Percentiles rank a stretch among this genome's conserved stretches.
These are phyloP conservation scores for Priceomyces castillae DNA, from an alignment of 805 yeast species.

Conservation along the genomic window DNA sequence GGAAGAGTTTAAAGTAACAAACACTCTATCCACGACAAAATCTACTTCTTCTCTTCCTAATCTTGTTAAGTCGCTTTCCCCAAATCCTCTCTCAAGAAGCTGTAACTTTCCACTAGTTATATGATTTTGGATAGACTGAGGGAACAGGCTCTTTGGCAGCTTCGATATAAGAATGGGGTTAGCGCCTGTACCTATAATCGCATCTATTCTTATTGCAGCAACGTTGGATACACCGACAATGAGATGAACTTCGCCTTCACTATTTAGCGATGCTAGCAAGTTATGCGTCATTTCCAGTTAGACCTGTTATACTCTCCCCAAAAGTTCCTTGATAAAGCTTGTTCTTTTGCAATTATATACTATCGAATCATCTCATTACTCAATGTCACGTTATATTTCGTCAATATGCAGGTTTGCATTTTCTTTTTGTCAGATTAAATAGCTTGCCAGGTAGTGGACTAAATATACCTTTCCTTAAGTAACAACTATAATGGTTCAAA, in stretches of 20 bases:
- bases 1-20: conserved; percentile 48
- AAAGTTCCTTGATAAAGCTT: background rate
- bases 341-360: conserved; percentile 2
- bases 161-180: conserved; percentile 47
- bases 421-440: background rate
- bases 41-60: conserved; percentile 65
- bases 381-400: conserved; percentile 10
- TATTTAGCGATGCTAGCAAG: conserved; percentile 40
- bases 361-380: conserved; percentile 4
- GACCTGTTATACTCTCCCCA: background rate
- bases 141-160: conserved; percentile 18
- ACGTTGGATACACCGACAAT: conserved; percentile 52
- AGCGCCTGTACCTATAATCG: conserved; percentile 55
- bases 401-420: background rate
- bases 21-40: conserved; percentile 70
- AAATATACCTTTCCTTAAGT: too few relatives aligned
- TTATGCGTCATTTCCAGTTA: conserved; percentile 11
- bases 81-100: conserved; percentile 29
- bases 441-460: background rate
- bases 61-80: conserved; percentile 44
- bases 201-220: conserved; percentile 46
- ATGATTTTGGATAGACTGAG: conserved; percentile 22
- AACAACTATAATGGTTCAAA: conserved; percentile 17
- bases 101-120: conserved; percentile 24
- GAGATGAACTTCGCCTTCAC: conserved; percentile 53